Evolutionary conservation across 1,284 basidiomycete species (phyloP).

Genomic region (Cutaneotrichosporon sp.): DNA sequence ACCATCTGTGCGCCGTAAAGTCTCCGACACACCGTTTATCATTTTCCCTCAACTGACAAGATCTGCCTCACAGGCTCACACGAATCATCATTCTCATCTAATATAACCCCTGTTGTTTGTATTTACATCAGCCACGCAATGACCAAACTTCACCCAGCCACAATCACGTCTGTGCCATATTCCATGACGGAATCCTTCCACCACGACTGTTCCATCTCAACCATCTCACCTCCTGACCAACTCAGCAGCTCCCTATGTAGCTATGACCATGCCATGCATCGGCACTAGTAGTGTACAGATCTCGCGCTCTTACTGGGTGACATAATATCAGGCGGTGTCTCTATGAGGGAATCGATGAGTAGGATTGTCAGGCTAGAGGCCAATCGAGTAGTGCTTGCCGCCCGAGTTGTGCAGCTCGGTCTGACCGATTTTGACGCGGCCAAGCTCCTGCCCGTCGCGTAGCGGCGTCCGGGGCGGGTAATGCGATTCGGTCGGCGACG

Average conservation of each 20-base stretch:
- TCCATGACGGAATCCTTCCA: too few species aligned
- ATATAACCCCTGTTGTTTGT: background rate
- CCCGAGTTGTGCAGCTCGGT: conserved; percentile 85
- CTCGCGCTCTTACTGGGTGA: background rate
- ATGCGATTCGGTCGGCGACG: conserved; percentile 31
- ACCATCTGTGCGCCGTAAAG: background rate
- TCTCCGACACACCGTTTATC: background rate
- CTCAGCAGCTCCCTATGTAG: background rate
- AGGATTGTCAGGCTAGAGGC: conserved; percentile 56
- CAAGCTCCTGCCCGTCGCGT: conserved; percentile 22
- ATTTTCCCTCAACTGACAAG: background rate
- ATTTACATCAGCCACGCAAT: background rate
- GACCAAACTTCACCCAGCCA: background rate
- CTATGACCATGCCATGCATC: conserved; percentile 14
- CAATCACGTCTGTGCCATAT: background rate
- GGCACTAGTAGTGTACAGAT: conserved; percentile 9
- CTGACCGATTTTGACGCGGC: conserved; percentile 81
- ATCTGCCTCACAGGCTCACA: background rate
- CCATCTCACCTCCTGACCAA: background rate
- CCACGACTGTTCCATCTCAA: background rate
- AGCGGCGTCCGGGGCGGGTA: background rate
- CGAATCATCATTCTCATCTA: background rate
- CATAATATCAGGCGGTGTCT: conserved; percentile 1
- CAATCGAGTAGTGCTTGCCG: conserved; percentile 89
- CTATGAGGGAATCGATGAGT: background rate